Percentiles rank a stretch among this genome's conserved stretches.
phyloP scores from a whole-genome alignment of 306 rosid species.

The Hylodesmum podocarpum region DNA sequence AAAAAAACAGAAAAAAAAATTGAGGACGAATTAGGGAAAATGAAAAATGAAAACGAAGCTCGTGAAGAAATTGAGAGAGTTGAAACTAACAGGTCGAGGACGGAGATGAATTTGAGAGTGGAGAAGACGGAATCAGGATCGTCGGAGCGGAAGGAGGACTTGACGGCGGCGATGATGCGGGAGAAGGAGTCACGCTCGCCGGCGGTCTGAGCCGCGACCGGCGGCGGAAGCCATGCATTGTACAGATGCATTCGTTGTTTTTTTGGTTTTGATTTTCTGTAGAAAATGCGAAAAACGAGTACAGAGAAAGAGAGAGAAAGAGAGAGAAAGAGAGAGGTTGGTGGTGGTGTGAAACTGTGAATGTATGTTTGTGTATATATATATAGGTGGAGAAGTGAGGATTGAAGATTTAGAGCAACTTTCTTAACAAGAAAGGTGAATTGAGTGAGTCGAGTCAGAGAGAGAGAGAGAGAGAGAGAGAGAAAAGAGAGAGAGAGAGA shows the following conservation, averaged over 20 bases:
- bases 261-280: neutral
- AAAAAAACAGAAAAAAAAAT: neutral
- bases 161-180: conserved; percentile 58
- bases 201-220: conserved; percentile 69
- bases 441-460: neutral
- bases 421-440: conserved; percentile 32
- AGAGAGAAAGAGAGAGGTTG: neutral
- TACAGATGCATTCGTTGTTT: conserved; percentile 77
- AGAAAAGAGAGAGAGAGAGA: neutral
- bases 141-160: conserved; percentile 49
- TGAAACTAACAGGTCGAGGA: conserved; percentile 82
- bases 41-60: too few relatives aligned
- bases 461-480: neutral
- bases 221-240: conserved; percentile 99
- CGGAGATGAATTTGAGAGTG: conserved; percentile 85
- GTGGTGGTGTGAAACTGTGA: neutral
- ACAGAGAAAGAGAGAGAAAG: neutral
- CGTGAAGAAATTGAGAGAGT: conserved; percentile 1
- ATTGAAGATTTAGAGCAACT: conserved; percentile 26
- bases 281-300: neutral
- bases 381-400: conserved; percentile 9
- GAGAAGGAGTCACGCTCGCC: conserved; percentile 77
- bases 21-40: neutral
- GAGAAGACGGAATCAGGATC: conserved; percentile 90
- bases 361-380: neutral